phyloP scores from a whole-genome alignment of 495 filamentous ascomycete species.

The Tuber microsphaerosporum region DNA sequence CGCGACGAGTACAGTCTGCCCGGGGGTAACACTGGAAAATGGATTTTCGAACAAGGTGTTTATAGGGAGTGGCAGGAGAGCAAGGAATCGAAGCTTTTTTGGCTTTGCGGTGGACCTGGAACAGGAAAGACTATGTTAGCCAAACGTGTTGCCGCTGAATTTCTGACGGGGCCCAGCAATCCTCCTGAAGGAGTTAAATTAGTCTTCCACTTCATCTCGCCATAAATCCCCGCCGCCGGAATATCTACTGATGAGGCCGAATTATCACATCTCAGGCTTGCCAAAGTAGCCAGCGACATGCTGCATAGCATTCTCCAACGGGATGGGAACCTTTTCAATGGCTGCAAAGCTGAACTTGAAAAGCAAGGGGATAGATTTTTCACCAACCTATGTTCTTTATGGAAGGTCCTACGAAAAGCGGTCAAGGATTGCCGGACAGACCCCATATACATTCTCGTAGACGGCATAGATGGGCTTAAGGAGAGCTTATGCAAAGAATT shows the following conservation, averaged over 20 bases:
- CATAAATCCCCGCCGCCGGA: background rate
- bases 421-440: background rate
- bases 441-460: background rate
- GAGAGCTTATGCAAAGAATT: background rate
- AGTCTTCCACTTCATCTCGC: background rate
- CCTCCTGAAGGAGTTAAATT: background rate
- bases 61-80: background rate
- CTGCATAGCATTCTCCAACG: background rate
- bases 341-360: background rate
- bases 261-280: background rate
- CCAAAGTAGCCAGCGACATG: background rate
- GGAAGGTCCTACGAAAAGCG: background rate
- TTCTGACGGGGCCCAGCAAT: background rate
- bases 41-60: background rate
- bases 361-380: background rate
- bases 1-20: background rate
- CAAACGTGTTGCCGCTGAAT: background rate
- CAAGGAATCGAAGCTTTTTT: background rate
- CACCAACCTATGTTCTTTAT: background rate
- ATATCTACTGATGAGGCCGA: background rate
- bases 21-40: background rate
- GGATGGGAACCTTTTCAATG: background rate
- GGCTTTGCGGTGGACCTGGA: background rate
- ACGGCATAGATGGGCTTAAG: background rate
- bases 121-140: background rate